These are phyloP conservation scores for Russula lepida DNA, from an alignment of 768 basidiomycete genomes.

Conservation along the genomic window DNA sequence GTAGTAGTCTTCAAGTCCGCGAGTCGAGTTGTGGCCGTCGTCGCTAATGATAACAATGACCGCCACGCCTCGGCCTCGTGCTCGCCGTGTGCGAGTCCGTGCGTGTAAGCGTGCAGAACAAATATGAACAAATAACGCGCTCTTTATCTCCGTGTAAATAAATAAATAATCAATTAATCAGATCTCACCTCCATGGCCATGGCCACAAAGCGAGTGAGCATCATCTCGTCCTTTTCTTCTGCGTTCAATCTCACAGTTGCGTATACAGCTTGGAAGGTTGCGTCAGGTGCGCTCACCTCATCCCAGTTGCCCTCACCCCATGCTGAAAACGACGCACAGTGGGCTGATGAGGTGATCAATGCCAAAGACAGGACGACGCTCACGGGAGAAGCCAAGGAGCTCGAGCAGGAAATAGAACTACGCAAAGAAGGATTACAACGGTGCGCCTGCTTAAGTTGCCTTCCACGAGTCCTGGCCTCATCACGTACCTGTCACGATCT, in stretches of 20 bases:
- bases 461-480: neutral
- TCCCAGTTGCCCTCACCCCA: constrained; percentile 2
- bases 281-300: constrained; percentile 47
- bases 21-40: constrained; percentile 1
- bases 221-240: neutral
- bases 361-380: constrained; percentile 72
- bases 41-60: neutral
- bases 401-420: constrained; percentile 80
- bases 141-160: neutral
- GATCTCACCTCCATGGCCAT: neutral
- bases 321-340: constrained; percentile 36
- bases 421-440: constrained; percentile 62
- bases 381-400: constrained; percentile 69
- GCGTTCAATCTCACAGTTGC: neutral
- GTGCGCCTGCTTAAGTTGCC: constrained; percentile 35
- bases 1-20: neutral
- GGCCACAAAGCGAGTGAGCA: constrained; percentile 15
- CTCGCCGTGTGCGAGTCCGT: neutral
- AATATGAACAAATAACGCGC: constrained; percentile 16
- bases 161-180: neutral
- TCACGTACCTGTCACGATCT: neutral
- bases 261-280: constrained; percentile 58
- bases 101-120: neutral
- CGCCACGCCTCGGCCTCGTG: neutral
- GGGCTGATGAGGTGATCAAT: constrained; percentile 86